Percentiles rank a stretch among this genome's conserved stretches.
These are phyloP conservation scores for Lepidium africanum DNA, from an alignment of 345 rosid genomes.

Conservation along the genomic window DNA sequence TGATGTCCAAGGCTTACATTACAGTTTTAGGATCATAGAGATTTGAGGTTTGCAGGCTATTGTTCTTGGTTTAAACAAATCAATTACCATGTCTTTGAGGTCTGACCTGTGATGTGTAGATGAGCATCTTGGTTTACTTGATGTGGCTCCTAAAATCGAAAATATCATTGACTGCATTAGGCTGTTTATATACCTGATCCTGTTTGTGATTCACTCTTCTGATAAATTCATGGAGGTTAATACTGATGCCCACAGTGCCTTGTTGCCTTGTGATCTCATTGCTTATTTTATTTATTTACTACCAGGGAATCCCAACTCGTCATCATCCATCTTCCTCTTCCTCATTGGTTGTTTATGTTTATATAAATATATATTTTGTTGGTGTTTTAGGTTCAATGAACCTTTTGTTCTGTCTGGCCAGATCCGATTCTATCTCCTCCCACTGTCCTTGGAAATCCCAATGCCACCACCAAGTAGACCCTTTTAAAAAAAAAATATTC, in stretches of 20 bases:
- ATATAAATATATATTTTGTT: constrained; percentile 3
- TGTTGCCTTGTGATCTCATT: neutral
- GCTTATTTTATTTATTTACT: neutral
- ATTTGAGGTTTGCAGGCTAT: neutral
- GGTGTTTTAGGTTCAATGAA: constrained; percentile 19
- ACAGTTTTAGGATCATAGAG: neutral
- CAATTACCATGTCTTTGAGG: neutral
- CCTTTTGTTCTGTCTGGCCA: constrained; percentile 17
- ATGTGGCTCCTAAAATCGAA: neutral
- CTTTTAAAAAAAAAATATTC: neutral
- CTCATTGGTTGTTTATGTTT: constrained; percentile 14
- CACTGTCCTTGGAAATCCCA: constrained; percentile 31
- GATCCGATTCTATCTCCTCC: constrained; percentile 26
- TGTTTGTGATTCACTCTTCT: neutral
- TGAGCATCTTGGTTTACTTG: constrained; percentile 3
- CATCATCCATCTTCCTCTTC: neutral
- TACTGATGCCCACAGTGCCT: neutral
- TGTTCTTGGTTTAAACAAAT: neutral
- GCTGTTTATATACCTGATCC: neutral
- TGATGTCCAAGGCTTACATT: neutral
- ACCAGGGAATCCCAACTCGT: neutral
- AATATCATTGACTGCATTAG: neutral
- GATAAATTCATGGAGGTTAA: neutral
- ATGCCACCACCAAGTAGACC: constrained; percentile 26
- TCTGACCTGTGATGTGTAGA: neutral